phyloP scores from a whole-genome alignment of 1,139 yeast genomes.

The Geotrichum phurueaensis region DNA sequence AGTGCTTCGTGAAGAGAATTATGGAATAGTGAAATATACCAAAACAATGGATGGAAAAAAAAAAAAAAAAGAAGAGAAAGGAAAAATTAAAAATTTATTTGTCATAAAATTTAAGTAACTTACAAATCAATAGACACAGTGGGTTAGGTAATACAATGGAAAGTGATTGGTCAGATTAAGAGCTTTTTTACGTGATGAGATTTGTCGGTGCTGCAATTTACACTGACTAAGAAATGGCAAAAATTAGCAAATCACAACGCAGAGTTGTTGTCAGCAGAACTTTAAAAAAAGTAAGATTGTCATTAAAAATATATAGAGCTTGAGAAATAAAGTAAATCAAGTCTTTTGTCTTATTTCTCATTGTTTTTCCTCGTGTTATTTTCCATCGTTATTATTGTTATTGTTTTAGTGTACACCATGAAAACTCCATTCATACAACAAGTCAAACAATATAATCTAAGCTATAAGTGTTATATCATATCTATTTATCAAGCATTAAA shows the following conservation, averaged over 20 bases:
- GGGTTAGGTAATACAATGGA: not conserved
- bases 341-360: too few relatives aligned
- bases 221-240: not conserved
- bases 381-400: not conserved
- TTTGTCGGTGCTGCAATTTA: not conserved
- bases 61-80: not conserved
- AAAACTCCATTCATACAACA: not conserved
- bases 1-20: not conserved
- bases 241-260: not conserved
- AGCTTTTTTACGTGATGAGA: slow-evolving; percentile 7
- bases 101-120: not conserved
- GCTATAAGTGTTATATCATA: not conserved
- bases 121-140: not conserved
- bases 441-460: not conserved
- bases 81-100: not conserved
- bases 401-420: not conserved
- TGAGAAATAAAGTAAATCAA: too few relatives aligned
- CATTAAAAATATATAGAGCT: not conserved
- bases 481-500: not conserved
- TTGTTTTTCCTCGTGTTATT: too few relatives aligned
- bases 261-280: not conserved
- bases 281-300: not conserved
- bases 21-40: not conserved
- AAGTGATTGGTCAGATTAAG: slow-evolving; percentile 6
- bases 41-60: not conserved